Conservation (phyloP, 257 asterid species). For the Craterostigma plantagineum region DNA sequence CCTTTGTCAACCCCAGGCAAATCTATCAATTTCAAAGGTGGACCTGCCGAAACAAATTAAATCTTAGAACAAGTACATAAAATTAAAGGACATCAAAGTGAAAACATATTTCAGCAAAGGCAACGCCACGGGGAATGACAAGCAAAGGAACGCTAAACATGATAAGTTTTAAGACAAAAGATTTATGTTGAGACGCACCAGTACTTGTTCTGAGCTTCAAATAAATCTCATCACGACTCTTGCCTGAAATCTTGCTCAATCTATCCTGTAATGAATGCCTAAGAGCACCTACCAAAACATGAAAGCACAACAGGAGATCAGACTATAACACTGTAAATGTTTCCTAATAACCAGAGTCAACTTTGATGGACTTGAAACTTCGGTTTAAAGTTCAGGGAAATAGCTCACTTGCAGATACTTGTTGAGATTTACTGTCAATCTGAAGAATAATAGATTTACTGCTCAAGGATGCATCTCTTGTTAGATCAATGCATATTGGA, state of each 20-base stretch:
- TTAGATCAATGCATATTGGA: conserved; percentile 42
- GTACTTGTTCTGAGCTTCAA: conserved; percentile 92
- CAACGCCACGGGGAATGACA: not conserved
- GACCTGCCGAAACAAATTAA: conserved; percentile 28
- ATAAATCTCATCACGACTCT: conserved; percentile 81
- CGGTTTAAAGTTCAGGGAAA: not conserved
- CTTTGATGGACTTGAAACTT: too few relatives aligned
- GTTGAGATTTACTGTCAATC: conserved; percentile 45
- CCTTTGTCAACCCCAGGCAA: conserved; percentile 91
- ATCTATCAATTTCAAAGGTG: conserved; percentile 82
- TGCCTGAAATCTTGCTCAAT: conserved; percentile 69
- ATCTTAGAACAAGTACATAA: too few relatives aligned
- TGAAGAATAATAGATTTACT: conserved; percentile 43
- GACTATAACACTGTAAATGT: too few relatives aligned
- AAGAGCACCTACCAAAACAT: conserved; percentile 52
- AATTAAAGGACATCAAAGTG: conserved; percentile 2
- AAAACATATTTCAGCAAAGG: not conserved
- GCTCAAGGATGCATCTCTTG: conserved; percentile 45
- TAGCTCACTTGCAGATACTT: conserved; percentile 51
- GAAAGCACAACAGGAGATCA: conserved; percentile 3
- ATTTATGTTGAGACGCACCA: conserved; percentile 18
- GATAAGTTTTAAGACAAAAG: not conserved
- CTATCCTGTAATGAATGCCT: conserved; percentile 89
- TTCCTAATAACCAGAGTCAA: conserved; percentile 1
- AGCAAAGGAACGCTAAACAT: not conserved